Conservation (phyloP, 2,329 filamentous ascomycete genomes). For the Fusarium albosuccineum region DNA sequence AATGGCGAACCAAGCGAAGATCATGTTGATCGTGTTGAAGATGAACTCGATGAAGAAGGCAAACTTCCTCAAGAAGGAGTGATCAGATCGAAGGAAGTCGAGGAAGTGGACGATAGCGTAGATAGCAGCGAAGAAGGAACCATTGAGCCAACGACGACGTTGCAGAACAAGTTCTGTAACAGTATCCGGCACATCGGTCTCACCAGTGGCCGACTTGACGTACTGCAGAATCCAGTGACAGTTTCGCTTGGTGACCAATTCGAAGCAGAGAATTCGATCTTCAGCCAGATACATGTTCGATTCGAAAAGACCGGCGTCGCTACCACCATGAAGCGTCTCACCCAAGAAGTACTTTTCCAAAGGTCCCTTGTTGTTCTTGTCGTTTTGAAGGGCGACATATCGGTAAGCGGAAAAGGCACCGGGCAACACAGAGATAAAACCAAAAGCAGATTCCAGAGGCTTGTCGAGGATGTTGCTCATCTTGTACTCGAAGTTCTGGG, state of each 20-base stretch:
- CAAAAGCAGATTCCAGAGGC: slow-evolving; percentile 95
- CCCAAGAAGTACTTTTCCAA: slow-evolving; percentile 97
- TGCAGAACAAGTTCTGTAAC: slow-evolving; percentile 97
- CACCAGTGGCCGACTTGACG: slow-evolving; percentile 95
- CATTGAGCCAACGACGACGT: slow-evolving; percentile 96
- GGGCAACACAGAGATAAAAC: slow-evolving; percentile 96
- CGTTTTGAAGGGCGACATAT: slow-evolving; percentile 94
- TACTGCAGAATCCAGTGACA: slow-evolving; percentile 98
- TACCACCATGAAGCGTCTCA: slow-evolving; percentile 93
- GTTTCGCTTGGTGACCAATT: slow-evolving; percentile 96
- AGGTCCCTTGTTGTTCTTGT: slow-evolving; percentile 92
- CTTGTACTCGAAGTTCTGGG: slow-evolving; percentile 99
- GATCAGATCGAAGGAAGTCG: slow-evolving; percentile 93
- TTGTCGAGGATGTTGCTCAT: slow-evolving; percentile 99
- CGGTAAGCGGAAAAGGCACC: slow-evolving; percentile 99
- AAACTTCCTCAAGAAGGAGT: slow-evolving; percentile 87
- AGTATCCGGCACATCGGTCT: slow-evolving; percentile 95
- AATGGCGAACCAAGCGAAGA: slow-evolving; percentile 98
- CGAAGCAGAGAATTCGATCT: slow-evolving; percentile 98
- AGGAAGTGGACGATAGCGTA: slow-evolving; percentile 97
- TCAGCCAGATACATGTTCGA: slow-evolving; percentile 99
- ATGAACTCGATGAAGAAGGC: slow-evolving; percentile 93
- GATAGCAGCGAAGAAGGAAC: slow-evolving; percentile 96
- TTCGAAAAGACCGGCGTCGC: slow-evolving; percentile 94
- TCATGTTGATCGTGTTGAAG: slow-evolving; percentile 96